Base-by-base conservation (phyloP, 2,329 filamentous ascomycete species). In the Talaromyces sp. region DNA sequence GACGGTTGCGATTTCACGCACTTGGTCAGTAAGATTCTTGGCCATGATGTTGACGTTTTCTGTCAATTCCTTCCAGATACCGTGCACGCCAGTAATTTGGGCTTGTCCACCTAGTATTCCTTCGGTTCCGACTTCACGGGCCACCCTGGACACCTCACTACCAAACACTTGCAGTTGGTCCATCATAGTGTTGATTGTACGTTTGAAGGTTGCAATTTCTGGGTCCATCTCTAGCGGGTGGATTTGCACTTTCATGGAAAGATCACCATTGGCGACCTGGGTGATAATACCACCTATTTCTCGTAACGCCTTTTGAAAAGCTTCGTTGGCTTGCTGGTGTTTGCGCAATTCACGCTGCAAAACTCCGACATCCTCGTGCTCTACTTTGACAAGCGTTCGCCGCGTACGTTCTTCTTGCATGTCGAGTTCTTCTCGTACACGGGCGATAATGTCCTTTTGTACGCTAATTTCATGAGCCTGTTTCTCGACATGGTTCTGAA, bases 281-380 rank as follows among this genome's bases (percentile, higher is more conserved):
- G 95, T 97, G 73, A 98, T 92, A 72, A 99, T 98, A 75, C 94
- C 95, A 71, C 95, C 95, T 70, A 99, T 98, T 78, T 99, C 95
- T 69, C 93, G 88, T 39, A 99, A 82, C 11, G 95, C 95, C 79
- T 98, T 98, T 77, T 98, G 93, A 85, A 98, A 99, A 71, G 95
- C 96, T 79, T 97, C 89, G 79, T 99, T 99, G 75, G 96, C 95
- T 80, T 97, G 95, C 77, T 97, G 93, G 75, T 97, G 93, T 80
- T 98, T 98, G 83, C 91, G 93, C 66, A 99, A 84, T 79, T 99
- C 95, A 66, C 94, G 88, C 81, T 98, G 94, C 47, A 98, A 84
- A 41, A 92, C 89, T 62, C 91, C 90, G 69, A 98, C 94, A 71
- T 95, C 93, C 77, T 93, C 89, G 69, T 90, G 87, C 78, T 97